These are phyloP conservation scores for Pterula multifida DNA, from an alignment of 1,284 basidiomycete species.

Conservation along the genomic window DNA sequence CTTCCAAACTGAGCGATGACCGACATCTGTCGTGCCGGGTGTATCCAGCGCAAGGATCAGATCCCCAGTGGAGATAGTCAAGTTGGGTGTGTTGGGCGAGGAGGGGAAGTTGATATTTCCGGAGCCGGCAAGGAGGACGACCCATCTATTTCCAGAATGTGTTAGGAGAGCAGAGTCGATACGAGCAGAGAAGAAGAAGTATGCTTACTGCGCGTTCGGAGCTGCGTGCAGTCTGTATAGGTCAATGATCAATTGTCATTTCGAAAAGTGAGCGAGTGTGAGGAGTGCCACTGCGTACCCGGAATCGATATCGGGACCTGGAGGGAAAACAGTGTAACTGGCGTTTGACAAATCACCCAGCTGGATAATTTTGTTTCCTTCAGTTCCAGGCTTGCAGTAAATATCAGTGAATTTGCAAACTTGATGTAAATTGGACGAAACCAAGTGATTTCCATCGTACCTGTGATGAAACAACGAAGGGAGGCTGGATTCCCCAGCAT, in stretches of 20 bases:
- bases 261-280: not conserved
- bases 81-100: slow-evolving; percentile 3
- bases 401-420: not conserved
- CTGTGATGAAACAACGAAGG: slow-evolving; percentile 5
- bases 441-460: not conserved
- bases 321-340: slow-evolving; percentile 4
- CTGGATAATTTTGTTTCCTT: slow-evolving; percentile 5
- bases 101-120: slow-evolving; percentile 6
- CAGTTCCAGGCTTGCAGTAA: slow-evolving; percentile 4
- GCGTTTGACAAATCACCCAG: slow-evolving; percentile 4
- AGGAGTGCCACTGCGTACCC: not conserved
- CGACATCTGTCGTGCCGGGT: slow-evolving; percentile 3
- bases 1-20: slow-evolving; percentile 5
- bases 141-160: too few relatives aligned
- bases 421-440: not conserved
- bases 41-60: slow-evolving; percentile 4
- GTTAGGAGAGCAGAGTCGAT: not conserved
- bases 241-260: too few relatives aligned
- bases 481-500: slow-evolving; percentile 7
- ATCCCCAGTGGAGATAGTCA: slow-evolving; percentile 2
- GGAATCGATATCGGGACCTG: slow-evolving; percentile 1
- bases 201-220: slow-evolving; percentile 5
- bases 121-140: slow-evolving; percentile 1
- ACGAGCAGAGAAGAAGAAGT: not conserved
- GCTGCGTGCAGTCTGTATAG: slow-evolving; percentile 3